These are phyloP conservation scores for Russula foetens DNA, from an alignment of 768 basidiomycete genomes.

Conservation along the genomic window DNA sequence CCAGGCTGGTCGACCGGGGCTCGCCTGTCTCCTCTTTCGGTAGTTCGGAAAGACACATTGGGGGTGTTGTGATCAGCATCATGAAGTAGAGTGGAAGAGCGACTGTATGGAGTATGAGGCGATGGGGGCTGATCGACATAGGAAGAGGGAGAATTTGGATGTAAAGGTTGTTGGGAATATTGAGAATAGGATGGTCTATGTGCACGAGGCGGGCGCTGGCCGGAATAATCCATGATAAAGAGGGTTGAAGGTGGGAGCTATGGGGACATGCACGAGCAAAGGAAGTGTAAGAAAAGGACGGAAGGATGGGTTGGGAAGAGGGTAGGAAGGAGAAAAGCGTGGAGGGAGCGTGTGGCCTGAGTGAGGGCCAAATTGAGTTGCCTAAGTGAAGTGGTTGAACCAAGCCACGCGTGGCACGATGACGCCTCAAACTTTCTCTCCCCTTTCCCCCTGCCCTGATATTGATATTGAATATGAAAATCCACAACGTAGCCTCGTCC, in stretches of 20 bases:
- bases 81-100: conserved; percentile 16
- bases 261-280: conserved; percentile 7
- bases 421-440: too few relatives aligned
- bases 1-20: conserved; percentile 48
- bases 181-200: conserved; percentile 25
- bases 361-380: conserved; percentile 1
- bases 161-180: conserved; percentile 21
- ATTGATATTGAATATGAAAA: too few relatives aligned
- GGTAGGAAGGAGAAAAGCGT: conserved; percentile 19
- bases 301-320: conserved; percentile 28
- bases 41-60: conserved; percentile 61
- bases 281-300: background rate
- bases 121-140: conserved; percentile 17
- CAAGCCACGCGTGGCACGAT: background rate
- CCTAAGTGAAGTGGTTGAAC: background rate
- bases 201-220: conserved; percentile 32
- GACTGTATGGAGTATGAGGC: conserved; percentile 22
- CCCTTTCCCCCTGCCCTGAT: too few relatives aligned
- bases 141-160: conserved; percentile 23
- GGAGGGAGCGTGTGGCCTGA: conserved; percentile 18
- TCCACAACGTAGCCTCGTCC: too few relatives aligned
- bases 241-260: background rate
- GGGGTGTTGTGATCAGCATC: conserved; percentile 17
- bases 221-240: conserved; percentile 27
- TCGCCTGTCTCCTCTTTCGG: conserved; percentile 62